phyloP scores from a whole-genome alignment of 495 filamentous ascomycete genomes.

The Sabuloglossum arenarium region DNA sequence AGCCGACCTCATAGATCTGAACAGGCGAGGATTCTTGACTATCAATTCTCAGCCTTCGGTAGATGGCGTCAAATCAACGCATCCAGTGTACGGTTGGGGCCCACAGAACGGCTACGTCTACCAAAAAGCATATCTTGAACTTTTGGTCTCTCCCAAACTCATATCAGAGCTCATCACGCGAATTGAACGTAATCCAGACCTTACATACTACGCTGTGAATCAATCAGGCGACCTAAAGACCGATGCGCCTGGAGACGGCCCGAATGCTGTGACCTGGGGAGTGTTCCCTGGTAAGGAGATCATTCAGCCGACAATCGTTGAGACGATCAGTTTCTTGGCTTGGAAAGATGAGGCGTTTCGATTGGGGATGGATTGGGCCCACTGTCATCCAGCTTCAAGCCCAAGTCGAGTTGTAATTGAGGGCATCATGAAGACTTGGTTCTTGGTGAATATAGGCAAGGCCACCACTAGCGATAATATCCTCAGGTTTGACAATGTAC shows the following conservation, averaged over 20 bases:
- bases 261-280: constrained; percentile 97
- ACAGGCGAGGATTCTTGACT: constrained; percentile 70
- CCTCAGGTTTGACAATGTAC: constrained; percentile 1
- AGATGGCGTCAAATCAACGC: constrained; percentile 72
- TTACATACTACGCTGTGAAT: constrained; percentile 87
- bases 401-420: constrained; percentile 71
- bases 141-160: constrained; percentile 60
- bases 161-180: constrained; percentile 60
- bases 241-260: constrained; percentile 66
- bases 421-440: constrained; percentile 73
- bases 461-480: constrained; percentile 2
- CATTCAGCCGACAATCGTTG: constrained; percentile 97
- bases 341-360: constrained; percentile 98
- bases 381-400: constrained; percentile 58
- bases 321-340: constrained; percentile 90
- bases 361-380: constrained; percentile 83
- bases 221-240: constrained; percentile 60
- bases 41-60: constrained; percentile 97
- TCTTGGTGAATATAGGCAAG: constrained; percentile 87
- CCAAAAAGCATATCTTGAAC: constrained; percentile 93
- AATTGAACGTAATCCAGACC: constrained; percentile 53
- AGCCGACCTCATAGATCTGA: constrained; percentile 55
- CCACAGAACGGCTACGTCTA: constrained; percentile 92
- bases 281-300: constrained; percentile 98
- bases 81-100: constrained; percentile 84